Base-by-base conservation (phyloP, 139 green algal genomes). In the Chlamydomonas incerta region DNA sequence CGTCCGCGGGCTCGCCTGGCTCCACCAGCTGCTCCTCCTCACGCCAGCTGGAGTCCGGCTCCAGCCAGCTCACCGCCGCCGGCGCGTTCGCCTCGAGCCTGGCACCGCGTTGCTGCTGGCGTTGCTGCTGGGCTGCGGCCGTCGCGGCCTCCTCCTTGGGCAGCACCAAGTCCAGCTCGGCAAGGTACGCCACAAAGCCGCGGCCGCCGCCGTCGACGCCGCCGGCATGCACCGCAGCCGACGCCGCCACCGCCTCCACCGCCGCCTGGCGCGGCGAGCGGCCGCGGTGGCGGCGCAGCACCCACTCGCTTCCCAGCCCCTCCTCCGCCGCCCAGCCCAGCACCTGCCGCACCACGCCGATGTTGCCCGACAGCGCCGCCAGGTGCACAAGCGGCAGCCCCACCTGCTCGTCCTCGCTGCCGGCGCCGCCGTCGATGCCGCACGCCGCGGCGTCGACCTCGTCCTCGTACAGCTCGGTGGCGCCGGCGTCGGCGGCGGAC, bases 311-410 rank as follows among this genome's bases (percentile, higher is more conserved):
- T 8, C 63, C 41, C 21, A 83, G 63, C 23, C 77, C 77, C 28
- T 83, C 77, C 46, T n/a, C 63, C 24, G 28, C 37, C 17, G 77
- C 77, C 77, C 77, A 83, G 1, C 3, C 11, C 46, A 74, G 63
- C 23, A 83, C 28, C 29, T 46, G 13, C 8, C 58, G 63, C 34
- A 83, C 41, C 14, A 66, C n/a, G 14, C 0, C 3, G 2, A 83
- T 24, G 20, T 41, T 74, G n/a, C 63, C 46, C 5, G 77, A 83
- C 29, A 74, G 28, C 23, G 74, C 63, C 63, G 77, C 63, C 33
- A 74, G 77, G 8, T 65, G 63, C 3, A 74, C 20, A 15, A 83
- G 29, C 46, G 77, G 77, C 41, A 83, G 63, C 24, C 77, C 63
- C 41, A 50, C 41, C 6, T n/a, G 3, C 62, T 73, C 63, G 72